phyloP scores from a whole-genome alignment of 495 filamentous ascomycete species.

The Podospora sp. region DNA sequence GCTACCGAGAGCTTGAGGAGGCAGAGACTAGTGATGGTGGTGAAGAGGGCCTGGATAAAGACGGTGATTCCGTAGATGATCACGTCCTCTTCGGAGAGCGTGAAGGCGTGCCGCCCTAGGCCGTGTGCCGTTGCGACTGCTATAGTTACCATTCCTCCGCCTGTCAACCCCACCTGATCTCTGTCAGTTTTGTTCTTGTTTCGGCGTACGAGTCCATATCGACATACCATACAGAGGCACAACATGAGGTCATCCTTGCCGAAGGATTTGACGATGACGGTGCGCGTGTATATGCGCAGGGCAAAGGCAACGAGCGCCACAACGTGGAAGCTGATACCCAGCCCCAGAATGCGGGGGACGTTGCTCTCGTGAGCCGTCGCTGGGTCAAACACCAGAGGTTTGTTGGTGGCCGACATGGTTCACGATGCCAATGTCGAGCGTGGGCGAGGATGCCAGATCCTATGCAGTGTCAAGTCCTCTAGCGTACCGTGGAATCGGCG shows the following conservation, averaged over 20 bases:
- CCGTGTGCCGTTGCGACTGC: neutral
- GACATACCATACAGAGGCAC: slow-evolving; percentile 1
- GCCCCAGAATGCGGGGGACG: slow-evolving; percentile 2
- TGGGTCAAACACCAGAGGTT: neutral
- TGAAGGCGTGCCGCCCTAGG: neutral
- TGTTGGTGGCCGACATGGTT: slow-evolving; percentile 4
- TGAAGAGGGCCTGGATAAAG: neutral
- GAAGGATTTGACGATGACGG: neutral
- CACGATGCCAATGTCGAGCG: no score
- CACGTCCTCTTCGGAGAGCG: neutral
- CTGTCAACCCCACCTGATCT: neutral
- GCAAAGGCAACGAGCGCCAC: neutral
- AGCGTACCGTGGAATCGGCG: no score
- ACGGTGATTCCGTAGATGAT: slow-evolving; percentile 6
- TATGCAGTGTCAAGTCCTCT: no score
- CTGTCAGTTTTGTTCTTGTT: neutral
- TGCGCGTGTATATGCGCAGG: slow-evolving; percentile 1
- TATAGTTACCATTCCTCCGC: neutral
- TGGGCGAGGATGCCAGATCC: no score
- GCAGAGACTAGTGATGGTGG: neutral
- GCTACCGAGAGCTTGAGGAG: slow-evolving; percentile 7
- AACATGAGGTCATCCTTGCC: slow-evolving; percentile 4
- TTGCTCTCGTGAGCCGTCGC: neutral
- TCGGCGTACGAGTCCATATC: neutral
- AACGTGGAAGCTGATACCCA: neutral